Conservation (phyloP, 495 filamentous ascomycete species). For the Trichoderma reesei region DNA sequence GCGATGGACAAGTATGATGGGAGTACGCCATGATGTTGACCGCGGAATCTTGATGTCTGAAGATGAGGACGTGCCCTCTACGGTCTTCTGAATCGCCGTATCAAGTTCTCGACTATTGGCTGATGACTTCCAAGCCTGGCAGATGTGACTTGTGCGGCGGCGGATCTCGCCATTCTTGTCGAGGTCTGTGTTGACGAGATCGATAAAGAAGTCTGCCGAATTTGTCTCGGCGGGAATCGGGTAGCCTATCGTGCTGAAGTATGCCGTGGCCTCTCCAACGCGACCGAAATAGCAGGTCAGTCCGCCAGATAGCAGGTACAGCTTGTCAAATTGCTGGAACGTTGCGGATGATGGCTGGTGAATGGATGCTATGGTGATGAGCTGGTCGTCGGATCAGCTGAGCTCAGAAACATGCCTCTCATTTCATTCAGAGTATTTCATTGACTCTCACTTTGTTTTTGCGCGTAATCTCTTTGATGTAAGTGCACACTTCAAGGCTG, state of each 20-base stretch:
- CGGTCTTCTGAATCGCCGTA: slow-evolving; percentile 15
- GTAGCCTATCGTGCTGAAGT: slow-evolving; percentile 50
- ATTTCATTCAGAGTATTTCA: no score
- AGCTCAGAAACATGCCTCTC: slow-evolving; percentile 51
- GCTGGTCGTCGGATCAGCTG: slow-evolving; percentile 50
- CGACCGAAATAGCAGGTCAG: slow-evolving; percentile 60
- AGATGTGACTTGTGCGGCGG: slow-evolving; percentile 11
- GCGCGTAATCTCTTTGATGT: slow-evolving; percentile 60
- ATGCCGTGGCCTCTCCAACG: slow-evolving; percentile 36
- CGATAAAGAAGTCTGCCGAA: slow-evolving; percentile 68
- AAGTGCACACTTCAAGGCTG: slow-evolving; percentile 71
- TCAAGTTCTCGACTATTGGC: not conserved
- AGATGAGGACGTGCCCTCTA: no score
- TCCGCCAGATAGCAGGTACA: slow-evolving; percentile 62
- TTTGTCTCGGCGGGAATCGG: slow-evolving; percentile 58
- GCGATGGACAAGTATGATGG: slow-evolving; percentile 50
- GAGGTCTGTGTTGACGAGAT: slow-evolving; percentile 69
- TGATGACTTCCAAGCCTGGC: slow-evolving; percentile 32
- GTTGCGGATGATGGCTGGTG: slow-evolving; percentile 73
- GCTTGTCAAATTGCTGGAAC: slow-evolving; percentile 69
- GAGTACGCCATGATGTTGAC: slow-evolving; percentile 7
- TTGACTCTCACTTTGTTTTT: slow-evolving; percentile 48
- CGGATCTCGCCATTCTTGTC: not conserved
- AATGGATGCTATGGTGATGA: slow-evolving; percentile 63
- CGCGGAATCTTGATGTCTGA: not conserved